A percentile compares a stretch with the other conserved stretches of the same genome.
Evolutionary conservation across 495 filamentous ascomycete species (phyloP).

Genomic region (Hypoxylon crocopeplum): DNA sequence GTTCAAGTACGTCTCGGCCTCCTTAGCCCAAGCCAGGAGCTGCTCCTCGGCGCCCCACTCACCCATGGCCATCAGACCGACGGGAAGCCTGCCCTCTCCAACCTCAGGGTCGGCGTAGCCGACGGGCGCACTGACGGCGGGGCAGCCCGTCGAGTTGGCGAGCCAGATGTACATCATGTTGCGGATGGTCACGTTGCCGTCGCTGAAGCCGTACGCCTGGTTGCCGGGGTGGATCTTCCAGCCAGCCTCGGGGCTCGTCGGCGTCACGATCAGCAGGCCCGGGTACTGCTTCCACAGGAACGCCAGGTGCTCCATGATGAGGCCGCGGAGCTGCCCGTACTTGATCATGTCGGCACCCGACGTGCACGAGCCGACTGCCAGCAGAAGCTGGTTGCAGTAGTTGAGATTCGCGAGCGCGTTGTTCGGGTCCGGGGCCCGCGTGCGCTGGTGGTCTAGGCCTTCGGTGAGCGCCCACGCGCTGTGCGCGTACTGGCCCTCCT

Average conservation of each 20-base stretch:
- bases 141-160: constrained; percentile 83
- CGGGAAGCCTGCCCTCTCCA: constrained; percentile 60
- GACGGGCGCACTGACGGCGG: constrained; percentile 77
- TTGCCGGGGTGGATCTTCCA: constrained; percentile 64
- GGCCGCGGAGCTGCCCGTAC: constrained; percentile 74
- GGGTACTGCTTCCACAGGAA: constrained; percentile 74
- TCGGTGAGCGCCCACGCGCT: constrained; percentile 81
- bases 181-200: constrained; percentile 73
- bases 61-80: constrained; percentile 88
- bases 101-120: constrained; percentile 68
- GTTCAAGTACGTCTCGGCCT: constrained; percentile 63
- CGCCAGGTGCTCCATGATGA: constrained; percentile 85
- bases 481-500: constrained; percentile 78
- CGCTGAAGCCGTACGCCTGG: constrained; percentile 69
- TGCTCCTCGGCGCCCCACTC: constrained; percentile 89
- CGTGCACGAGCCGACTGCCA: constrained; percentile 68
- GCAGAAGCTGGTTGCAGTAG: constrained; percentile 74
- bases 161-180: constrained; percentile 92
- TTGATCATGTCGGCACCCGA: constrained; percentile 72
- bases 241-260: constrained; percentile 78
- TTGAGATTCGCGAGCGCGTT: constrained; percentile 56
- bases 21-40: constrained; percentile 75
- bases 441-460: constrained; percentile 52
- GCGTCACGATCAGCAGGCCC: constrained; percentile 79
- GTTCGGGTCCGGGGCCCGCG: constrained; percentile 28